Evolutionary conservation across 2,329 filamentous ascomycete genomes (phyloP).

Genomic region (Colletotrichum orchidophilum): DNA sequence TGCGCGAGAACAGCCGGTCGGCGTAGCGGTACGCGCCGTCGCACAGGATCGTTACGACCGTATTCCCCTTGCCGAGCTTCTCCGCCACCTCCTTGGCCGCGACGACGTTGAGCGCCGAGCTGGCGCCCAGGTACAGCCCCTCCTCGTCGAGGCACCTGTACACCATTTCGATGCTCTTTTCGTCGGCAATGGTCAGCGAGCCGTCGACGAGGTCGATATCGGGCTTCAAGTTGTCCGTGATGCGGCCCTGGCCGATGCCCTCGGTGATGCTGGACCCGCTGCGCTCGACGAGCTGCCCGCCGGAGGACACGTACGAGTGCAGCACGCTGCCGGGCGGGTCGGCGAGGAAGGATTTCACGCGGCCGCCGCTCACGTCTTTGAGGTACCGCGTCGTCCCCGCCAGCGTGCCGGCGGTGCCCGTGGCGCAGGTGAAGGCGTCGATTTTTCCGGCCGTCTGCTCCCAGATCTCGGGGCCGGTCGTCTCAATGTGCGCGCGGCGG

Average conservation of each 20-base stretch:
- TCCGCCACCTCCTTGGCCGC: slow-evolving; percentile 94
- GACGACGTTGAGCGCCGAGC: slow-evolving; percentile 92
- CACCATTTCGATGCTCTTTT: slow-evolving; percentile 97
- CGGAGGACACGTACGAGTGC: slow-evolving; percentile 89
- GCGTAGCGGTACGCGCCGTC: slow-evolving; percentile 98
- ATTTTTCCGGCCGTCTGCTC: slow-evolving; percentile 85
- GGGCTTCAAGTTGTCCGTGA: slow-evolving; percentile 92
- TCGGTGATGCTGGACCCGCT: slow-evolving; percentile 92
- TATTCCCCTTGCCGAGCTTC: slow-evolving; percentile 87
- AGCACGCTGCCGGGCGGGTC: slow-evolving; percentile 95
- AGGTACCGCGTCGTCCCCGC: slow-evolving; percentile 89
- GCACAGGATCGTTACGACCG: slow-evolving; percentile 91
- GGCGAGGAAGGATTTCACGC: slow-evolving; percentile 88
- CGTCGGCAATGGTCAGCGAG: slow-evolving; percentile 84
- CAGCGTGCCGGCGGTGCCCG: slow-evolving; percentile 90
- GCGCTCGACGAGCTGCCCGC: slow-evolving; percentile 84
- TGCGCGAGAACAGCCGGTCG: slow-evolving; percentile 89
- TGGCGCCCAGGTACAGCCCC: slow-evolving; percentile 93
- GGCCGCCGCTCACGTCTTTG: slow-evolving; percentile 81
- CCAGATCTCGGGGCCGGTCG: slow-evolving; percentile 98
- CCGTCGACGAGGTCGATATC: slow-evolving; percentile 88
- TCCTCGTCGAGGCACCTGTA: slow-evolving; percentile 97
- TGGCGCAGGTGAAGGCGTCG: slow-evolving; percentile 95
- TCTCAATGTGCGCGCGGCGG: slow-evolving; percentile 92
- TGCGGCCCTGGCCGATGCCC: slow-evolving; percentile 94